phyloP scores from a whole-genome alignment of 2,329 filamentous ascomycete genomes.

The Zasmidium cellare region DNA sequence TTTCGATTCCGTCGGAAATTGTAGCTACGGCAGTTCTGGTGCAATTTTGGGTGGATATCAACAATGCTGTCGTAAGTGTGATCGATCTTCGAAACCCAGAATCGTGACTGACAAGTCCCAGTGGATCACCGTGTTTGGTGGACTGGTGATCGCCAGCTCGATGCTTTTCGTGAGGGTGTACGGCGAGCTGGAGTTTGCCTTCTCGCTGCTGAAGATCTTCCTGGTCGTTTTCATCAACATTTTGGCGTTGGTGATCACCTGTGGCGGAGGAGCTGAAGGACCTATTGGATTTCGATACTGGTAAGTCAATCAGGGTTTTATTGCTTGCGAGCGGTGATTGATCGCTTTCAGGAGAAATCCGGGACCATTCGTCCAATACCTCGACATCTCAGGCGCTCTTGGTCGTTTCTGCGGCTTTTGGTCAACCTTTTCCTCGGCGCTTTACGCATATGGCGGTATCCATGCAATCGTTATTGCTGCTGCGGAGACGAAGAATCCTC shows the following conservation, averaged over 20 bases:
- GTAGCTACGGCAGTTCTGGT: slow-evolving; percentile 15
- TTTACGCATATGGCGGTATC: slow-evolving; percentile 57
- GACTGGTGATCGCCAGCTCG: slow-evolving; percentile 12
- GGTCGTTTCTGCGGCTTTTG: slow-evolving; percentile 21
- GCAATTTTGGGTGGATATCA: slow-evolving; percentile 16
- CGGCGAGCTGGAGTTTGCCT: slow-evolving; percentile 22
- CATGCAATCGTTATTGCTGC: slow-evolving; percentile 60
- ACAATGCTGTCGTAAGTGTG: slow-evolving; percentile 6
- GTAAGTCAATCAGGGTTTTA: neutral
- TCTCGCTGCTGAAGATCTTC: slow-evolving; percentile 22
- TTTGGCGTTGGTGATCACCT: slow-evolving; percentile 22
- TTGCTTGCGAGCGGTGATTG: neutral
- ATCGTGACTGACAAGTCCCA: no score
- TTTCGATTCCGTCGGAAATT: slow-evolving; percentile 18
- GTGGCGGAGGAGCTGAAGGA: slow-evolving; percentile 18
- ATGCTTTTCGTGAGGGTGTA: slow-evolving; percentile 17
- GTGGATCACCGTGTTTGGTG: slow-evolving; percentile 18
- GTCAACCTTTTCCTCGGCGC: slow-evolving; percentile 15
- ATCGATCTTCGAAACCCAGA: no score
- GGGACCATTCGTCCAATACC: slow-evolving; percentile 23
- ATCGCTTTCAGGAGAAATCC: slow-evolving; percentile 4
- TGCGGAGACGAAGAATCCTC: slow-evolving; percentile 53
- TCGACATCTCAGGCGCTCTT: slow-evolving; percentile 11
- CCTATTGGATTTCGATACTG: slow-evolving; percentile 22
- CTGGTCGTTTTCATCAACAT: slow-evolving; percentile 24